Conservation (phyloP, 106 monocot species). For the Dendrobium chrysotoxum region DNA sequence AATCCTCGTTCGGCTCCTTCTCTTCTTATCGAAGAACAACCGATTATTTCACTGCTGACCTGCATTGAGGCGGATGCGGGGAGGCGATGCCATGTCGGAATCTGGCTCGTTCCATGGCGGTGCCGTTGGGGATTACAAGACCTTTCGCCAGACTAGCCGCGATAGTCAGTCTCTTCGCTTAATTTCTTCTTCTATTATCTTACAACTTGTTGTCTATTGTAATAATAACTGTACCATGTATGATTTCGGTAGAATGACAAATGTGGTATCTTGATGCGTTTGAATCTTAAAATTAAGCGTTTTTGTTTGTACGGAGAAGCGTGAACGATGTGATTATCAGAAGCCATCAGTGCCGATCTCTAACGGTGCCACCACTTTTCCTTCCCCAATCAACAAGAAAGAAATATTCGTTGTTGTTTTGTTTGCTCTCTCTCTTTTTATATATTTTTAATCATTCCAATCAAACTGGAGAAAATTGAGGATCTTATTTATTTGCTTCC, state of each 20-base stretch:
- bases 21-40: neutral
- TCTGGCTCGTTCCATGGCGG: neutral
- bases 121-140: slow-evolving; percentile 8
- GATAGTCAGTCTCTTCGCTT: slow-evolving; percentile 6
- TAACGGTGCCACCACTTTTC: neutral
- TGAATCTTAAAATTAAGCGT: neutral
- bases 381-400: neutral
- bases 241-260: neutral
- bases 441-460: neutral
- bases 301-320: neutral
- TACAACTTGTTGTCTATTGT: neutral
- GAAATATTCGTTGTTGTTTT: neutral
- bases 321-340: neutral
- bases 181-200: neutral
- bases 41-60: neutral
- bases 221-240: neutral
- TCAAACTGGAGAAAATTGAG: neutral
- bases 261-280: neutral
- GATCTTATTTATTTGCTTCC: neutral
- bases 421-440: neutral
- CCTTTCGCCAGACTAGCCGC: slow-evolving; percentile 5
- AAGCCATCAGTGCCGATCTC: neutral
- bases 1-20: neutral
- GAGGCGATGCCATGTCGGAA: neutral
- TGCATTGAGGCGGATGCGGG: neutral